A percentile compares a stretch with the other conserved stretches of the same genome.
phyloP scores from a whole-genome alignment of 163 green algal species.

The Prototheca wickerhamii region DNA sequence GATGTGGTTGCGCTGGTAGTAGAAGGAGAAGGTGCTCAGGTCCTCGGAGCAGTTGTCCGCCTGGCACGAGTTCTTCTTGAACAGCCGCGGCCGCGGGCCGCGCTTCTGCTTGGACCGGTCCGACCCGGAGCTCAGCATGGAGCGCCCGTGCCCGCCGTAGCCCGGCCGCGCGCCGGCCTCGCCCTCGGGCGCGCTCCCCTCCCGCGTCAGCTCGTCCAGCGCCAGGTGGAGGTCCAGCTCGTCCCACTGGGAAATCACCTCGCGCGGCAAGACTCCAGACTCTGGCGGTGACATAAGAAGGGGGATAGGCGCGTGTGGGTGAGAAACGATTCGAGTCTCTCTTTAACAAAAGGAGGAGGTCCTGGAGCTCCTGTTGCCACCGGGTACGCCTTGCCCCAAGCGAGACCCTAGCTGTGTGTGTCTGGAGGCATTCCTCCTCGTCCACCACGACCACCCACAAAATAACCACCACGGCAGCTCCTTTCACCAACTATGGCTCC shows the following conservation, averaged over 20 bases:
- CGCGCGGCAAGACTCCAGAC: background rate
- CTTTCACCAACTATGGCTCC: too few species aligned
- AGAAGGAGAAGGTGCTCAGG: conserved; percentile 11
- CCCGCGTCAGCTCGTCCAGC: background rate
- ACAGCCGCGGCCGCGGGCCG: conserved; percentile 22
- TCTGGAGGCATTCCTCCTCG: too few species aligned
- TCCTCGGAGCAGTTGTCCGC: conserved; percentile 16
- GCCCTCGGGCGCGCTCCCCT: background rate
- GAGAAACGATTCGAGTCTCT: too few species aligned
- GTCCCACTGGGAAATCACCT: background rate
- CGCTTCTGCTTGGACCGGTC: conserved; percentile 10
- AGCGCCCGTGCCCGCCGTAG: background rate
- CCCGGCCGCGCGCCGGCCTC: background rate
- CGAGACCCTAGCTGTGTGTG: too few species aligned
- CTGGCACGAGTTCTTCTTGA: conserved; percentile 23
- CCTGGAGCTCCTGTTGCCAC: too few species aligned
- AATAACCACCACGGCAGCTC: too few species aligned
- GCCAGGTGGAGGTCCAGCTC: conserved; percentile 1
- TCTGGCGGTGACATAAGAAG: too few species aligned
- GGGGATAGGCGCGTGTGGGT: too few species aligned
- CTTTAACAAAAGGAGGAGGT: too few species aligned
- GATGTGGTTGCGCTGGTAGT: conserved; percentile 28
- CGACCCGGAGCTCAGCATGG: background rate
- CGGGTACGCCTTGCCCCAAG: too few species aligned
- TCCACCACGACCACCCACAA: too few species aligned